Base-by-base conservation (phyloP, 1,139 yeast species). In the Yamadazyma oceani region DNA sequence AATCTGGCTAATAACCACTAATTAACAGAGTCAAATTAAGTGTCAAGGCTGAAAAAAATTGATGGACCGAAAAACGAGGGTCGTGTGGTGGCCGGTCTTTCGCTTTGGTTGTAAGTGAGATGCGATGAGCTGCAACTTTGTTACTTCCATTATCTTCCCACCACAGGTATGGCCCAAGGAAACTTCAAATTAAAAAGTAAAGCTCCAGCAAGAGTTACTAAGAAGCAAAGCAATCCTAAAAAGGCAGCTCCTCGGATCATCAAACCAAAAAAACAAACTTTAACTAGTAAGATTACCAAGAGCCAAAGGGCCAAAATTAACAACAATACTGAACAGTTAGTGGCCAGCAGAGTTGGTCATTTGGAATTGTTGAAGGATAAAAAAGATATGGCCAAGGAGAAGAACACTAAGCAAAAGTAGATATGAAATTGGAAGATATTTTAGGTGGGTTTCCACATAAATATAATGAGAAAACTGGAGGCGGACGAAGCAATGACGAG, bases 281-380 rank as follows among this genome's bases (percentile, higher is more conserved):
- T 77, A 16, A 62, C 75, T 19, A 55, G 60, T 31, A 73, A 72
- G 41, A 66, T 85, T 46, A 69, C 82, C 40, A 84, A 84, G 54
- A 60, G 78, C 44, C 90, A 81, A 53, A 75, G 78, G 40, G 80
- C 83, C 3, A 83, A 87, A 17, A 73, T 86, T 48, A 76, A 85
- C 39, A 64, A 74, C 2, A 73, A 81, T 14, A 90, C 97, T 2
- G 98, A 92, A 62, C 87, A 80, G 63, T 72, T 88, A 46, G 80
- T 90, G 50, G 83, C 97, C 2, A 74, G 94, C 38, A 78, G 92
- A 60, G 97, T 90, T 4, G 98, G 98, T n/a, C 97, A 92, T 62
- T 73, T 92, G 53, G 98, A 92, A 63, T 60, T 92, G 36, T 68
- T 92, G 47, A 88, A 86, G 60, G 98, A 97, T n/a, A 81, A 97